phyloP scores from a whole-genome alignment of 148 eudicot genomes.

The Linanthus parryae region DNA sequence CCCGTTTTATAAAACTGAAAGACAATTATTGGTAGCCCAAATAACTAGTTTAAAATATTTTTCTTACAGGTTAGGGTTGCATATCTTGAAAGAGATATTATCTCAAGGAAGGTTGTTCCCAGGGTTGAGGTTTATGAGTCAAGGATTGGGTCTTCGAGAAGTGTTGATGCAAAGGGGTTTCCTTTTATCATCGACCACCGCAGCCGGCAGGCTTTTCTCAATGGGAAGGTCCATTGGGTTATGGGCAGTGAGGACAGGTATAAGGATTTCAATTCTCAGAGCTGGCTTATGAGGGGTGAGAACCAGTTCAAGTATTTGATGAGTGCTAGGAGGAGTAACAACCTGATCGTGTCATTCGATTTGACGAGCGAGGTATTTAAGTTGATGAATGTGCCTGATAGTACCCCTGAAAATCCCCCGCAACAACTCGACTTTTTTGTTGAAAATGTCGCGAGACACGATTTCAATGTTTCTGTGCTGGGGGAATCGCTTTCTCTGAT shows the following conservation, averaged over 20 bases:
- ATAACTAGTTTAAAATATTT: too few relatives aligned
- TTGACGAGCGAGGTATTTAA: neutral
- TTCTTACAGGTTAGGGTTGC: too few relatives aligned
- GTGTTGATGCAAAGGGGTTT: neutral
- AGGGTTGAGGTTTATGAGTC: neutral
- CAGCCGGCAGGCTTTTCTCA: slow-evolving; percentile 2
- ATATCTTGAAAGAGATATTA: too few relatives aligned
- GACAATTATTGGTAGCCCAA: too few relatives aligned
- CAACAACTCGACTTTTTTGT: neutral
- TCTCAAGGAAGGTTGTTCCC: too few relatives aligned
- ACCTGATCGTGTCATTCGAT: neutral
- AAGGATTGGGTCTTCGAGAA: neutral
- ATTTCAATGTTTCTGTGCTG: too few relatives aligned
- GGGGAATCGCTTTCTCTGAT: too few relatives aligned
- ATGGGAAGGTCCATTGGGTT: neutral
- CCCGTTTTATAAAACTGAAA: too few relatives aligned
- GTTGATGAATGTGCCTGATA: neutral
- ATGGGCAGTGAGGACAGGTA: neutral
- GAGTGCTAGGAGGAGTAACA: too few relatives aligned
- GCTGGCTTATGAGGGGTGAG: too few relatives aligned
- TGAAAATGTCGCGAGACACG: neutral
- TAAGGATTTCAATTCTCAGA: too few relatives aligned
- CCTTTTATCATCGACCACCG: neutral
- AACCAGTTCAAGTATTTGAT: too few relatives aligned
- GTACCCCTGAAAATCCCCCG: neutral